Base-by-base conservation (phyloP, 345 rosid species). In the Citrus trifoliata region DNA sequence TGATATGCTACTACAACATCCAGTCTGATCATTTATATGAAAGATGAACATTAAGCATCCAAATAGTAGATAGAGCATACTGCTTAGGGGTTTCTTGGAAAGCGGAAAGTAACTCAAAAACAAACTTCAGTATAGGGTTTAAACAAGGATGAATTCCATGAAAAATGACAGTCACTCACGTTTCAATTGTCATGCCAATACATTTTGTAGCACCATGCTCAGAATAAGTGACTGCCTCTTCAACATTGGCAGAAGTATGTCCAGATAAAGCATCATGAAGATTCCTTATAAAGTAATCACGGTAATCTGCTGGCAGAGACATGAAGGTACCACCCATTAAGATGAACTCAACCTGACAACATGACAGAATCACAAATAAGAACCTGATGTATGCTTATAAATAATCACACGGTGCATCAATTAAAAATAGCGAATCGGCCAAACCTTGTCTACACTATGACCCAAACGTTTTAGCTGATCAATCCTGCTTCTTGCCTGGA, bases 391-490 rank as follows among this genome's bases (percentile, higher is more conserved):
- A 2, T 32, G 61, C 56, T 24, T n/a, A 56, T 25, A 48, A 48
- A 53, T 33, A 71, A 13, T n/a, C 21, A 38, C 59, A 70, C 53
- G 7, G 10, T 30, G 22, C 25, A 75, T 28, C 9, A 2, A 13
- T 19, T 6, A 12, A 38, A 77, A 27, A 18, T 5, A 35, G 58
- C 60, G 16, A n/a, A 24, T 14, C 68, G 24, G 24, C 48, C 83
- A 40, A 77, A 93, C 98, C 98, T 97, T 97, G 71, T 97, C 98
- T 19, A 93, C 99, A 77, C 98, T 92, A 85, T 97, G 99, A 79
- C 99, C 99, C 90, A 97, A 83, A 68, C 98, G 87, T 87, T 97
- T 97, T 83, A 94, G 97, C 89, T 97, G 98, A 88, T 97, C 99
- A 74, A 97, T 93, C 92, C 99, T 91, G 89, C 98, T 85, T 80